phyloP scores from a whole-genome alignment of 2,329 filamentous ascomycete genomes.

The Cladosporium sphaerospermum region DNA sequence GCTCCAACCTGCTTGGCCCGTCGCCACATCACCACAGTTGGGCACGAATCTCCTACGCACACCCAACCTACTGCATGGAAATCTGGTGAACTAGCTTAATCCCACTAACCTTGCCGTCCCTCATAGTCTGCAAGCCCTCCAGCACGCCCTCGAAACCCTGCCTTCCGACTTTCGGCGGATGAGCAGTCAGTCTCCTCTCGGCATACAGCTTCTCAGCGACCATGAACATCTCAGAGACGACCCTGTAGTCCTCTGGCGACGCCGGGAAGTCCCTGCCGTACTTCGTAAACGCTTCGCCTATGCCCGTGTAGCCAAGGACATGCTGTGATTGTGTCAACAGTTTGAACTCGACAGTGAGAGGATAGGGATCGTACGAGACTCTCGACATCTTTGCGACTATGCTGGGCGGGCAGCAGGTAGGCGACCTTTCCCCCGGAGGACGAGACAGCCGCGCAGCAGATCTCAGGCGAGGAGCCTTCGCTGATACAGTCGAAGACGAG shows the following conservation, averaged over 20 bases:
- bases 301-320: constrained; percentile 39
- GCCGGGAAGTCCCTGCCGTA: constrained; percentile 27
- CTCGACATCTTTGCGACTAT: constrained; percentile 40
- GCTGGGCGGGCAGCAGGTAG: constrained; percentile 36
- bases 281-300: constrained; percentile 35
- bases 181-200: constrained; percentile 29
- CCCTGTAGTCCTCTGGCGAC: constrained; percentile 35
- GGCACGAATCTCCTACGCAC: no score
- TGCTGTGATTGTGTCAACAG: constrained; percentile 6
- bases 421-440: constrained; percentile 25
- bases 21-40: no score
- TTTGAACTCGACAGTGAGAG: neutral
- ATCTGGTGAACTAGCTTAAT: constrained; percentile 43
- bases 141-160: constrained; percentile 41
- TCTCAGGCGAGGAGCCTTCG: constrained; percentile 32
- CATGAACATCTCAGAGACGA: constrained; percentile 35
- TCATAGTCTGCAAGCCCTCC: constrained; percentile 40
- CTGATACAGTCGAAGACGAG: constrained; percentile 47
- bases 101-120: constrained; percentile 41
- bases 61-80: no score
- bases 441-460: constrained; percentile 38
- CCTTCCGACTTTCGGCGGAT: constrained; percentile 36
- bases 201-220: constrained; percentile 32
- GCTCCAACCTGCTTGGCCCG: no score
- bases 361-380: constrained; percentile 20